Conservation (phyloP, 2,329 filamentous ascomycete genomes). For the Colletotrichum eremochloae region DNA sequence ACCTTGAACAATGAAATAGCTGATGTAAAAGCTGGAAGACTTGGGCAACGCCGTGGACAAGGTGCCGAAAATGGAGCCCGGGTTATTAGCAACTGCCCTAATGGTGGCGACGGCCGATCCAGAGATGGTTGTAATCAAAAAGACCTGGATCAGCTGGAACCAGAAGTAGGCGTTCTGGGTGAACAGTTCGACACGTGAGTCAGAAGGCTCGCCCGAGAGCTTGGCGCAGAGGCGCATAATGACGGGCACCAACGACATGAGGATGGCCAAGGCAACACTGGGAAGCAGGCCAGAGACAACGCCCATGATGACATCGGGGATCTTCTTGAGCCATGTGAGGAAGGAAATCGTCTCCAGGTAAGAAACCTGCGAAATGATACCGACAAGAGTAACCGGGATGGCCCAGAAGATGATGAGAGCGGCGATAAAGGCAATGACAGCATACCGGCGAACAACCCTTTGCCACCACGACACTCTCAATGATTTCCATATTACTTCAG, state of each 20-base stretch:
- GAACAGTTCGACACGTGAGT: conserved; percentile 85
- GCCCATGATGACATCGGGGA: conserved; percentile 81
- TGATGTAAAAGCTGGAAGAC: conserved; percentile 94
- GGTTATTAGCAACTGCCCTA: conserved; percentile 72
- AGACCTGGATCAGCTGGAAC: conserved; percentile 93
- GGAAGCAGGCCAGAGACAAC: conserved; percentile 89
- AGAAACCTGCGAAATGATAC: conserved; percentile 86
- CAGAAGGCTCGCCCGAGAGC: conserved; percentile 82
- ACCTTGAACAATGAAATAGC: conserved; percentile 82
- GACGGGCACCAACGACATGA: conserved; percentile 88
- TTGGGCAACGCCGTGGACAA: conserved; percentile 82
- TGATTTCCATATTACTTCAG: conserved; percentile 89
- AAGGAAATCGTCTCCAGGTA: conserved; percentile 76
- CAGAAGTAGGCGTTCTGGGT: conserved; percentile 93
- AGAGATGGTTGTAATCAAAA: conserved; percentile 86
- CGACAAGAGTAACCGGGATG: conserved; percentile 81
- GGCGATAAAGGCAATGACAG: conserved; percentile 78
- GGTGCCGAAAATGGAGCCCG: conserved; percentile 71
- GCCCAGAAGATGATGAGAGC: conserved; percentile 91
- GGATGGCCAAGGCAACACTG: conserved; percentile 79
- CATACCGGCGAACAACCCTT: conserved; percentile 78
- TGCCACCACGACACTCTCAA: conserved; percentile 90
- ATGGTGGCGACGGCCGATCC: conserved; percentile 83
- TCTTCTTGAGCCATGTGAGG: conserved; percentile 76
- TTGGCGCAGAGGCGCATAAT: conserved; percentile 84